Percentiles rank a stretch among this genome's conserved stretches.
These are phyloP conservation scores for Passiflora organensis DNA, from an alignment of 345 rosid species.

Conservation along the genomic window DNA sequence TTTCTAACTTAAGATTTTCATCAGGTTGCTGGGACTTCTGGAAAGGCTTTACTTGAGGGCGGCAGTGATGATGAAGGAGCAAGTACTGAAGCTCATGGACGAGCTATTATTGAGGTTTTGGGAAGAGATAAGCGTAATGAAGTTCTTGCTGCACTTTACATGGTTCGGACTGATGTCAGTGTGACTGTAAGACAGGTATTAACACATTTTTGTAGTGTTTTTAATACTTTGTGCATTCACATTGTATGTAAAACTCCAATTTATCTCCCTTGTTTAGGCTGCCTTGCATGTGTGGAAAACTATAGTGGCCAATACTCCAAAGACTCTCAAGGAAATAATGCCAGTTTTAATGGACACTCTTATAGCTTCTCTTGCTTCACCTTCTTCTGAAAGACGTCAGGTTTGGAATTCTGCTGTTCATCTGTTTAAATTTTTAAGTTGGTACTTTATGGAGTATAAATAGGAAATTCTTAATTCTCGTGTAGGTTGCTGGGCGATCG, in stretches of 20 bases:
- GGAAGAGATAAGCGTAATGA: slow-evolving; percentile 97
- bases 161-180: slow-evolving; percentile 97
- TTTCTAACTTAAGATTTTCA: neutral
- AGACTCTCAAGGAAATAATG: slow-evolving; percentile 96
- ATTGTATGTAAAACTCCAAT: neutral
- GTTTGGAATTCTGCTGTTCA: slow-evolving; percentile 28
- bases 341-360: slow-evolving; percentile 92
- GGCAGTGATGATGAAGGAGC: slow-evolving; percentile 99
- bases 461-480: slow-evolving; percentile 2
- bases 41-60: slow-evolving; percentile 96
- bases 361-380: slow-evolving; percentile 80
- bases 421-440: neutral
- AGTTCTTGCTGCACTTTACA: slow-evolving; percentile 91
- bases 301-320: slow-evolving; percentile 95
- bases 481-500: slow-evolving; percentile 87
- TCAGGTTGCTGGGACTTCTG: slow-evolving; percentile 99
- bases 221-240: neutral
- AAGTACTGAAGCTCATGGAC: slow-evolving; percentile 98
- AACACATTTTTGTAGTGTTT: neutral
- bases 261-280: slow-evolving; percentile 46
- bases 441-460: neutral
- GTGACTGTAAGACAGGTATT: slow-evolving; percentile 94
- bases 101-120: slow-evolving; percentile 93
- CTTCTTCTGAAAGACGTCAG: slow-evolving; percentile 97
- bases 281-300: slow-evolving; percentile 99